Evolutionary conservation across 257 asterid genomes (phyloP), one percentile per base, ranked within the genome.

Genomic region (Scutellaria minor): DNA sequence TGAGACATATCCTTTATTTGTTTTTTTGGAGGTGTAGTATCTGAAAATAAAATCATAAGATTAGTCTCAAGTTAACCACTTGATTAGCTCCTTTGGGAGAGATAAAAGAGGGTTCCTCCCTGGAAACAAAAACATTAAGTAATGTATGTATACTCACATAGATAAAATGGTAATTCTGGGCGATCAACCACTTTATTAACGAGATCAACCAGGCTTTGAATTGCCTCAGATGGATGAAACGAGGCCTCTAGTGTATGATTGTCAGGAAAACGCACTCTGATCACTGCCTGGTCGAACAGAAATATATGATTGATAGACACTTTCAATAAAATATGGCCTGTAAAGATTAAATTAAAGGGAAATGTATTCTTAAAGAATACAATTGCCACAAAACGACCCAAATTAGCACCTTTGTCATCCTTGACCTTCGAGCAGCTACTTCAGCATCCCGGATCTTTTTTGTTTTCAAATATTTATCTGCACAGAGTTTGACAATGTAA

Each of bases 21-120:
- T 90, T 87, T 88, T 83, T 95, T 95, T 41, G 97, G 99, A 68
- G 99, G 99, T 10, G 98, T 87, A 8, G 98, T 95, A 77, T 90
- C 98, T 95, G 86, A 76, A 67, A 72, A 63, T 48, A 44, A 77
- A 66, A 63, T 9, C 31, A 60, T 58, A 69, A 46, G 47, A 35
- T 60, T 64, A 71, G 14, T 27, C 37, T 27, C 24, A 46, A 13
- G 12, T 66, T 46, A 75, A 44, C 63, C 63, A 35, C 56, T 77
- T 20, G 4, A 46, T 31, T 27, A 59, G 60, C 37, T 31, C 14
- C 52, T 77, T 51, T 60, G 27, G 52, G 60, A 44, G 68, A 20
- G 41, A 68, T 48, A 59, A 52, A 18, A 60, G n/a, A 4, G 5
- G 70, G 47, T 14, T 56, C n/a, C 50, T 37, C 45, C 47, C 15